Base-by-base conservation (phyloP, 371 early-diverging fungal species). In the Mucor irregularis region DNA sequence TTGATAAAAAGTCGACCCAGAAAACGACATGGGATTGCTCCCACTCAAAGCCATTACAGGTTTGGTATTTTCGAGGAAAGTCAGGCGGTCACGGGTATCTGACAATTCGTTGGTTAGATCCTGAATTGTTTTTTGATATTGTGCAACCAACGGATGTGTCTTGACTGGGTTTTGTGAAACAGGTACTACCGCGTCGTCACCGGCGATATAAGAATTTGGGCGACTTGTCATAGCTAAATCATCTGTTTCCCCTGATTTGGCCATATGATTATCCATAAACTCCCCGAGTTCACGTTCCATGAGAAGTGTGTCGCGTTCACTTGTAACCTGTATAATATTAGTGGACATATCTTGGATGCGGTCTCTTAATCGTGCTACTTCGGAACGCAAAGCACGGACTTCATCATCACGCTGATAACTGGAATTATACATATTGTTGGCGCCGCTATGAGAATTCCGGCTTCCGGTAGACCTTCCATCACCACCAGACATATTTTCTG, bases 291-390 rank as follows among this genome's bases (percentile, higher is more conserved):
- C 83, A 33, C 78, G 74, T 48, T 85, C 83, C 61, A 83, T 79
- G 30, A 83, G 44, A 14, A 85, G 59, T 1, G 84, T 82, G 35
- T 87, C 85, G 34, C 84, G 83, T 54, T 87, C 85, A 17, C 82
- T 82, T 3, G 78, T 74, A n/a, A 74, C 73, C 61, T 79, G 73
- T 16, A 76, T 73, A 22, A 87, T 54, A 49, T 81, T 75, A 0
- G 66, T 64, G 5, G 71, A 71, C 50, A 71, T 65, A 38, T 77
- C 78, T 25, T 76, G 73, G 22, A 84, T 60, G 29, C 84, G 83
- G 39, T 82, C 81, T 30, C 83, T 76, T 8, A 84, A 64, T 11
- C 81, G 74, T 0, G 69, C 49, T 11, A 81, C 74, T 64, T 85
- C 83, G 39, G 71, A 54, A 22, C 68, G 61, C 17, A 81, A 60